Evolutionary conservation across 345 rosid genomes (phyloP).

Genomic region (Stellera chamaejasme): DNA sequence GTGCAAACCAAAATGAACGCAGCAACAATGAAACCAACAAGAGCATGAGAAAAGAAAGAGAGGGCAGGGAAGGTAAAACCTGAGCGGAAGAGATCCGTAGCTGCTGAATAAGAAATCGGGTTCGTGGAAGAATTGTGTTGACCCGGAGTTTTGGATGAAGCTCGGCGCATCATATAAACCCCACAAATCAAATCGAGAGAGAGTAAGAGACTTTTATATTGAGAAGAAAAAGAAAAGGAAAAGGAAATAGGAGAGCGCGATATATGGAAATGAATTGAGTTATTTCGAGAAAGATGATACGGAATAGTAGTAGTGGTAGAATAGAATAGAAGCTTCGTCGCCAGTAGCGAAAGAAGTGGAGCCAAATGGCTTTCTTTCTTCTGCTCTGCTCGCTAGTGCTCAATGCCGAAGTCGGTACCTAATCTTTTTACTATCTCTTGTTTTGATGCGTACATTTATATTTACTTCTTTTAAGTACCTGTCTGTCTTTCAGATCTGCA

Average conservation of each 20-base stretch:
- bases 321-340: no score
- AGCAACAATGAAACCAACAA: not conserved
- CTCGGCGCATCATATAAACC: conserved; percentile 75
- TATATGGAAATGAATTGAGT: not conserved
- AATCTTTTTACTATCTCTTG: no score
- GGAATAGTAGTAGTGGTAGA: not conserved
- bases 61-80: conserved; percentile 26
- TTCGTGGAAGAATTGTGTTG: conserved; percentile 69
- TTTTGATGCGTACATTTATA: no score
- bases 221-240: not conserved
- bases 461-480: no score
- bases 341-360: not conserved
- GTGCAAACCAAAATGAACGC: not conserved
- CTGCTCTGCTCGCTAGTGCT: no score
- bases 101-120: conserved; percentile 45
- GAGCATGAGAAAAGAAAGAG: not conserved
- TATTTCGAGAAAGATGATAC: not conserved
- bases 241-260: no score
- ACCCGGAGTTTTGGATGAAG: conserved; percentile 65
- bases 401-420: no score
- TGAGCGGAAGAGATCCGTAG: conserved; percentile 91
- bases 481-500: no score
- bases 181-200: conserved; percentile 18
- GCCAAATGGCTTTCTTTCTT: no score
- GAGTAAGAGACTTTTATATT: not conserved